Evolutionary conservation across 1,139 yeast species (phyloP), one percentile per base, ranked within the genome.

Genomic region (Geotrichum carabidarum): DNA sequence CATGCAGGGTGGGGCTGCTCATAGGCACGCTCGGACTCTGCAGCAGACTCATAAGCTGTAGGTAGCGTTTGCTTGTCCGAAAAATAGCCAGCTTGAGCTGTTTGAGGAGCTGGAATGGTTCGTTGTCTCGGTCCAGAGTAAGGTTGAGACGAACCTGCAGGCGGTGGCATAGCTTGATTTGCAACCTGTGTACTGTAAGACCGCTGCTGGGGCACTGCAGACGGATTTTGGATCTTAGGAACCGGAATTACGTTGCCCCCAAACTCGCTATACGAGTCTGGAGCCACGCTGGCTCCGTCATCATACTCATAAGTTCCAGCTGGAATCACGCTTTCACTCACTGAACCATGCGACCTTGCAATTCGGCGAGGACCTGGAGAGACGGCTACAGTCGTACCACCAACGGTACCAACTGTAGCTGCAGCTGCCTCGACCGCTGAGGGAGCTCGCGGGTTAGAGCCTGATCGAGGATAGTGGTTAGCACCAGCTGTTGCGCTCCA

Each of bases 231-330:
- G 55, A 58, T 46, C 44, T 46, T 47, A 48, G 59, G 55, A n/a
- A 46, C n/a, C 12, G 50, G 50, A 11, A 51, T 45, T 4, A 51
- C 41, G 12, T 46, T 36, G n/a, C 42, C 46, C 12, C 41, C 46
- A 35, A 45, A 46, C 42, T 51, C 47, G 2, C 48, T 34, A 22
- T 45, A 51, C 2, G 54, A 11, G 27, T 44, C 46, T 2, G 44
- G 51, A 12, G 42, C 59, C 44, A 65, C 60, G 31, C 65, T 61
- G 1, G 59, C 58, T 31, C 60, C 56, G 31, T 63, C 67, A 35
- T 68, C 71, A 4, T 68, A 64, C 5, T 70, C 71, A 41, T 62
- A 65, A 1, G 66, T 61, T 8, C 72, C 72, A n/a, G 71, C 72
- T 14, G 71, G 70, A 11, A 61, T 50, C 5, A 58, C 41, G 12